Evolutionary conservation across 495 filamentous ascomycete genomes (phyloP), one percentile per base, ranked within the genome.

Genomic region (Penicillium parvum): DNA sequence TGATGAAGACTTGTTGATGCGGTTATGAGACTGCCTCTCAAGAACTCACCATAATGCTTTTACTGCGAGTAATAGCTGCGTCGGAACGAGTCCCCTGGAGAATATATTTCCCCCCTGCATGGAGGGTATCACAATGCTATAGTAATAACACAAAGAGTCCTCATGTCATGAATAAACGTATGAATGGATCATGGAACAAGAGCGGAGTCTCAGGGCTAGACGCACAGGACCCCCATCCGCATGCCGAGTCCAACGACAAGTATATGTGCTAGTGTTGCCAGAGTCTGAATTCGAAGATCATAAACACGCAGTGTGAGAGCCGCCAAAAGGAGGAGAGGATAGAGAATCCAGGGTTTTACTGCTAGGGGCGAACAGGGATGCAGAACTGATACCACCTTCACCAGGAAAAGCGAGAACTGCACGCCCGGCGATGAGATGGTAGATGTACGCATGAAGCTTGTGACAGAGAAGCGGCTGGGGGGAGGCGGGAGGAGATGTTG

Each of bases 301-400:
- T 40, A 58, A 6, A 46, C 36, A 7, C 54, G 49, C 7, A 77
- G 49, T 30, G 82, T 78, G 4, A 85, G 41, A 0, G 72, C 71
- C 14, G 83, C 82, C 4, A 85, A 48, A 11, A 66, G 55, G 4
- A 87, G 58, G 12, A 88, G 58, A 21, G 82, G 77, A 50, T 84
- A 87, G 20, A 72, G 64, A 18, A 85, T 58, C 68, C 68, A 76
- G 4, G 78, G 67, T 32, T 75, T 77, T 8, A 74, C 70, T 1
- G 76, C 76, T n/a, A 76, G 61, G 0, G 85, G 84, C 10, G 68
- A 68, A 60, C 85, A 89, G 5, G 79, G 75, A 40, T 73, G 63
- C 8, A 74, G 72, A 1, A 80, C 52, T 2, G 75, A 74, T 14
- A 68, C 57, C 0, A 79, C 49, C 50, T 88, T 86, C 15, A 71